These are phyloP conservation scores for Wallacemonas sp. DNA, from an alignment of 208 protist species.

Conservation along the genomic window DNA sequence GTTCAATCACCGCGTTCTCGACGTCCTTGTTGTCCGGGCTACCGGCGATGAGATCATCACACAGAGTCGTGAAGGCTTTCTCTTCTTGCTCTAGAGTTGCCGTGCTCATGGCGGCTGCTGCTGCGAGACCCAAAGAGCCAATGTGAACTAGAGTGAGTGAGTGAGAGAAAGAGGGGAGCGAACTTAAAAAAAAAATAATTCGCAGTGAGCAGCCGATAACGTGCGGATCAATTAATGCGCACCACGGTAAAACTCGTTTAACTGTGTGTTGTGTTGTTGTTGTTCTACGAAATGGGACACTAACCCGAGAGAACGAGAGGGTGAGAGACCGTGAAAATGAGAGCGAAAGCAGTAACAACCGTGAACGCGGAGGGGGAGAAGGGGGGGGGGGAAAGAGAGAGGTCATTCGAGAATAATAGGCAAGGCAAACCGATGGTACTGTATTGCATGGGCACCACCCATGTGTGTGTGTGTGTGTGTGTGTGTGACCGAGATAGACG, in stretches of 20 bases:
- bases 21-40: slow-evolving; percentile 16
- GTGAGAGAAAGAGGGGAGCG: slow-evolving; percentile 3
- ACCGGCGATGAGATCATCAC: slow-evolving; percentile 20
- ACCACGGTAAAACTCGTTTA: no score
- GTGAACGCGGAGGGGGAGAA: neutral
- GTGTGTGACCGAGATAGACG: no score
- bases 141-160: no score
- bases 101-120: neutral
- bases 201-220: no score
- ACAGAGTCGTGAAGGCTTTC: slow-evolving; percentile 20
- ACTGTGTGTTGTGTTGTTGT: no score
- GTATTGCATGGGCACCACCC: no score
- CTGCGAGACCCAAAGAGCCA: no score
- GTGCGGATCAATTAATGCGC: no score
- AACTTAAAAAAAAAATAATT: slow-evolving; percentile 3
- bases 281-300: no score
- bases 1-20: slow-evolving; percentile 25
- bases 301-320: neutral
- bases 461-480: no score
- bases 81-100: slow-evolving; percentile 10
- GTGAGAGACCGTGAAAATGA: neutral
- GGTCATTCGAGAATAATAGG: neutral
- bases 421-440: neutral
- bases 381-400: neutral
- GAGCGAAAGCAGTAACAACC: neutral